Base-by-base conservation (phyloP, 352 stramenopile species). In the Phytopythium aichiense region DNA sequence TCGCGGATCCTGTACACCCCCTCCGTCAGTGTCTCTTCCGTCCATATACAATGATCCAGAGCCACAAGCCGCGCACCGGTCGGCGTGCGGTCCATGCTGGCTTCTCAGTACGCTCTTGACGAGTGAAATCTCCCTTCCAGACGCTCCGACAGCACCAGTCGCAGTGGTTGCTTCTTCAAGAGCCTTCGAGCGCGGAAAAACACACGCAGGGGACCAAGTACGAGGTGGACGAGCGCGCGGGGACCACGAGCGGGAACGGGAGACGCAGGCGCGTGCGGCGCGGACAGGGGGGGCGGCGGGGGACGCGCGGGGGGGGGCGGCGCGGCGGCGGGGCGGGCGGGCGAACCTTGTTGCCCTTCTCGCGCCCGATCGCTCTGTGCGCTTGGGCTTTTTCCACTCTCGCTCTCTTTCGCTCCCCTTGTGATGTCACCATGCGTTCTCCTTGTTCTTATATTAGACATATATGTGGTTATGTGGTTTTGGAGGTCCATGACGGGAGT, bases 291-390 rank as follows among this genome's bases (percentile, higher is more conserved):
- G 25, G 33, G n/a, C 1, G 53, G 31, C 33, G 51, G 31, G 31
- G 20, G 31, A 12, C 22, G n/a, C 11, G 53, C 53, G 22, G 53
- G 53, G n/a, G 35, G 33, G 33, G 6, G 53, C 33, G 53, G 53
- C 53, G 35, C 53, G 35, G 38, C 53, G 23, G 53, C 33, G n/a
- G 37, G n/a, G 51, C 51, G 20, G 9, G n/a, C 43, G 43, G n/a
- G 13, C 25, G 38, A 43, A 43, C 15, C 48, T 37, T 11, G 48
- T 25, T 35, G 48, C 23, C 25, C 33, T 37, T 54, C 48, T 54
- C 25, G 18, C 42, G 42, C 42, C 15, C 18, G 42, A 43, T 48
- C 42, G 48, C 23, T 52, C 46, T 54, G 48, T 37, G 48, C 25
- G 31, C 12, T 22, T 12, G 46, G 46, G 46, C 22, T 30, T 52